A percentile compares a stretch with the other conserved stretches of the same genome.
These are phyloP conservation scores for Leptographium lundbergii DNA, from an alignment of 2,329 filamentous ascomycete species.

Conservation along the genomic window DNA sequence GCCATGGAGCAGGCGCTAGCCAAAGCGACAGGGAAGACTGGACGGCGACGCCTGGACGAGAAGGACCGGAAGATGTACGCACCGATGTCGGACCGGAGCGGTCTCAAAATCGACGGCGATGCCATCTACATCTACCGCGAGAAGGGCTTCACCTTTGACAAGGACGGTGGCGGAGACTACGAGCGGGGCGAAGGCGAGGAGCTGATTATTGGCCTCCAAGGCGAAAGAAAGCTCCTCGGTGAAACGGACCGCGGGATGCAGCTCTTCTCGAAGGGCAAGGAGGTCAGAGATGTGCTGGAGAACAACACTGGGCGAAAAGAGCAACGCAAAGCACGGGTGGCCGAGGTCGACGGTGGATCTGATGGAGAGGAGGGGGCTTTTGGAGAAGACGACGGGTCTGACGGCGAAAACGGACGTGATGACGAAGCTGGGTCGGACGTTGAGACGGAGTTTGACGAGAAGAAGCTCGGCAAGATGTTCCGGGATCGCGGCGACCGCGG, in stretches of 20 bases:
- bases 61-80: conserved; percentile 96
- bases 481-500: conserved; percentile 37
- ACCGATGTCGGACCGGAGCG: conserved; percentile 95
- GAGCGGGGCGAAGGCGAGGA: conserved; percentile 91
- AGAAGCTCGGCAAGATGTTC: conserved; percentile 49
- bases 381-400: conserved; percentile 25
- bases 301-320: conserved; percentile 51
- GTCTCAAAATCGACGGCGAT: conserved; percentile 91
- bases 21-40: conserved; percentile 69
- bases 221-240: conserved; percentile 68
- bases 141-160: conserved; percentile 64
- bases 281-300: conserved; percentile 48
- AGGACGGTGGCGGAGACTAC: conserved; percentile 47
- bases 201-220: conserved; percentile 81
- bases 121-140: conserved; percentile 76
- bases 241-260: conserved; percentile 72
- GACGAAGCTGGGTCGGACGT: conserved; percentile 29
- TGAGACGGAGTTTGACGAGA: conserved; percentile 45
- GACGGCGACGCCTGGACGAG: conserved; percentile 71
- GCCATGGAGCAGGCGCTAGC: conserved; percentile 77
- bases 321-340: conserved; percentile 42
- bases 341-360: conserved; percentile 38
- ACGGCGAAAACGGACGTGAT: conserved; percentile 25
- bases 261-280: conserved; percentile 68
- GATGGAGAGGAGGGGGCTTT: conserved; percentile 36